phyloP scores from a whole-genome alignment of 768 basidiomycete species.

The Leccinum truebloodii region DNA sequence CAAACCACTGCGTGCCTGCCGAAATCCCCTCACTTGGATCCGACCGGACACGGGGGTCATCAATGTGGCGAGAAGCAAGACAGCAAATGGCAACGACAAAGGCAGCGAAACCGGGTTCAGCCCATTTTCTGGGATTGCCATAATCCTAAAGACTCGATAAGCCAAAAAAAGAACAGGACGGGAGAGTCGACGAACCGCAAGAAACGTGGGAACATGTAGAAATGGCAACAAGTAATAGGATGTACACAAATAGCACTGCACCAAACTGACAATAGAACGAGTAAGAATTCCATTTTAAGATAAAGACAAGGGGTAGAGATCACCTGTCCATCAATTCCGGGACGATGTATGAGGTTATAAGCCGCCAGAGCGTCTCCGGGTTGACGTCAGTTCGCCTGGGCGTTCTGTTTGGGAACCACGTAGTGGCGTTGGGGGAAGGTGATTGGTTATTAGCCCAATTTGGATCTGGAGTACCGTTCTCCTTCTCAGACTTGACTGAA shows the following conservation, averaged over 20 bases:
- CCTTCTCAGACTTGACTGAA: conserved; percentile 37
- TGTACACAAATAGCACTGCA: conserved; percentile 85
- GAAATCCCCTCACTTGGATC: conserved; percentile 83
- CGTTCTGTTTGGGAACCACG: conserved; percentile 86
- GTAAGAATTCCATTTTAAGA: conserved; percentile 13
- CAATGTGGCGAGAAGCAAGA: conserved; percentile 87
- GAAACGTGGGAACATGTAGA: conserved; percentile 87
- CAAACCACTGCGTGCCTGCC: conserved; percentile 90
- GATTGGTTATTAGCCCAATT: conserved; percentile 34
- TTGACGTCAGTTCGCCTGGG: conserved; percentile 76
- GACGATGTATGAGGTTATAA: conserved; percentile 81
- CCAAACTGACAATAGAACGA: conserved; percentile 48
- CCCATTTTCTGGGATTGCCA: conserved; percentile 93
- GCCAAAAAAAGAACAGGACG: conserved; percentile 13
- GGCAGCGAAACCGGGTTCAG: conserved; percentile 90
- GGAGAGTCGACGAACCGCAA: conserved; percentile 52
- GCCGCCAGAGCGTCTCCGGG: conserved; percentile 84
- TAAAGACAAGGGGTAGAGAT: conserved; percentile 27
- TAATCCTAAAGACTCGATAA: conserved; percentile 63
- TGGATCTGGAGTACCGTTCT: conserved; percentile 27
- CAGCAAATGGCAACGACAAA: conserved; percentile 95
- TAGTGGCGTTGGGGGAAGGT: conserved; percentile 37
- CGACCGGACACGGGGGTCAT: conserved; percentile 85
- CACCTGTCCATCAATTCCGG: conserved; percentile 95
- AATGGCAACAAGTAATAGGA: conserved; percentile 94